These are phyloP conservation scores for Saturnispora gosingensis DNA, from an alignment of 805 yeast species.

Conservation along the genomic window DNA sequence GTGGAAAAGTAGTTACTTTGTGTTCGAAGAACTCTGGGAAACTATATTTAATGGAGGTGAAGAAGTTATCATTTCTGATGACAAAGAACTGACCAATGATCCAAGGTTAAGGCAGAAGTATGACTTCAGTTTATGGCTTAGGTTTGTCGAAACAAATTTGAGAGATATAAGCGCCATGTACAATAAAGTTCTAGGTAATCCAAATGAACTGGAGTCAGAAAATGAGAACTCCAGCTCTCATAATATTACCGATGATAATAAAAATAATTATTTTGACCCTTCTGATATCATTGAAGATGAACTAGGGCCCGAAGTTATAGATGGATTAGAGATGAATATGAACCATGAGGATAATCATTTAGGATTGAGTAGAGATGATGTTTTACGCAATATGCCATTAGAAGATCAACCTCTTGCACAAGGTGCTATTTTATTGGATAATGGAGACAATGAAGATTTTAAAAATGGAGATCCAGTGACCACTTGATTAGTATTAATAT, in stretches of 20 bases:
- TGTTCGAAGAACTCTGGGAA: slow-evolving; percentile 26
- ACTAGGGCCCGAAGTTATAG: slow-evolving; percentile 2
- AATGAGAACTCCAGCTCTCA: slow-evolving; percentile 1
- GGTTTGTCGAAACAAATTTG: slow-evolving; percentile 40
- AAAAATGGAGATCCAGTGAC: slow-evolving; percentile 15
- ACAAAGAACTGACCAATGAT: slow-evolving; percentile 6
- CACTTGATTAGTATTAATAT: neutral
- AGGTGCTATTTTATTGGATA: slow-evolving; percentile 27
- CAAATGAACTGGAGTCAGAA: slow-evolving; percentile 20
- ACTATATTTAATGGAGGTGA: slow-evolving; percentile 18
- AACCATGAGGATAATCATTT: slow-evolving; percentile 1
- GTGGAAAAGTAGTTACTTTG: slow-evolving; percentile 24
- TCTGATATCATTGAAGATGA: slow-evolving; percentile 7
- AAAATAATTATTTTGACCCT: slow-evolving; percentile 5
- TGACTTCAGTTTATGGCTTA: slow-evolving; percentile 33
- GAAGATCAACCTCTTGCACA: slow-evolving; percentile 16
- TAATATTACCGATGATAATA: slow-evolving; percentile 6
- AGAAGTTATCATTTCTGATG: slow-evolving; percentile 6
- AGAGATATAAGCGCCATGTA: slow-evolving; percentile 46
- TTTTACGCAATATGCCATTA: slow-evolving; percentile 12
- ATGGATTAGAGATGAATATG: neutral
- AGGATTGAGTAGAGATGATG: slow-evolving; percentile 11
- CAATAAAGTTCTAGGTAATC: slow-evolving; percentile 48
- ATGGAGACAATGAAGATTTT: slow-evolving; percentile 37
- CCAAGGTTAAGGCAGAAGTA: slow-evolving; percentile 7